Evolutionary conservation across 441 rosid genomes (phyloP), one percentile per base, ranked within the genome.

Genomic region (Metrosideros polymorpha): DNA sequence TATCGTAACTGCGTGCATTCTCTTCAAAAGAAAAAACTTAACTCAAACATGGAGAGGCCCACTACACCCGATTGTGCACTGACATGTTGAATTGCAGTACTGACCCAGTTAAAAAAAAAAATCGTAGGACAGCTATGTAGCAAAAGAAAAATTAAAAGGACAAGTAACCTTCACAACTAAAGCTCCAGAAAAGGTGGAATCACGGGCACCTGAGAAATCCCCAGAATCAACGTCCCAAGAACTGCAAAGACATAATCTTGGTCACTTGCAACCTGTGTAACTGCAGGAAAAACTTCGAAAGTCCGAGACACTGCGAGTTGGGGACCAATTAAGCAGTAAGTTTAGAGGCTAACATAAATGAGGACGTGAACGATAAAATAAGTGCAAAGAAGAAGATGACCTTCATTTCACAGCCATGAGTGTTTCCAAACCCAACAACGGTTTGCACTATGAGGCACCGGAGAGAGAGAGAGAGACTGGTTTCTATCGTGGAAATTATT

Each of bases 201-300:
- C 77, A 39, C 52, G 87, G 89, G 88, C 88, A 90, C 93, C 94
- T 89, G 90, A 90, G 25, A 42, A 83, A 83, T 71, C 59, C 84
- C 84, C 43, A 35, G 61, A 83, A 83, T 52, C 84, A 83, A 49
- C 56, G 42, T n/a, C 56, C 54, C 84, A 22, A 83, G 57, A 50
- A 51, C 56, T 25, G 55, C 84, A 51, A 30, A 52, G 85, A 85
- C 83, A 71, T 86, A 83, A 84, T 88, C 85, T 85, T 61, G 32
- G 88, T 52, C 76, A 86, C 55, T 85, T 85, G 82, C 82, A 63
- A 43, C 86, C 89, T 83, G 87, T 61, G 71, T 82, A 85, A 82
- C 85, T 27, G 85, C 86, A 19, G 52, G 47, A 25, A 83, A 86
- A 86, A 82, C 86, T 84, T 57, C 52, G 32, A 55, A 85, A 39